Base-by-base conservation (phyloP, 2,329 filamentous ascomycete species). In the Teratosphaeria nubilosa region DNA sequence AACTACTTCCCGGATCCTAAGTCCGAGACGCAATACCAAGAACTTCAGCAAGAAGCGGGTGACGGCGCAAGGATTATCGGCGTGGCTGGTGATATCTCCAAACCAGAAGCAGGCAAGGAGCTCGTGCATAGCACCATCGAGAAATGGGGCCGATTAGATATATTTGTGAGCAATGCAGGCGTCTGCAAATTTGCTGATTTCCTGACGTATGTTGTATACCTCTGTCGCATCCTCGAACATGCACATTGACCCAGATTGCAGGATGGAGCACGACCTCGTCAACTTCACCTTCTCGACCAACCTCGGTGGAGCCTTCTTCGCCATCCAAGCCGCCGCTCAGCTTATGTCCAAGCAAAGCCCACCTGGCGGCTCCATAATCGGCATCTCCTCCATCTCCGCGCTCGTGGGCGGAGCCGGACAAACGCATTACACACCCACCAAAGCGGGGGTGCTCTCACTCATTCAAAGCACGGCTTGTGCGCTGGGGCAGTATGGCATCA, bases 171-270 rank as follows among this genome's bases (percentile, higher is more conserved):
- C 72, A 96, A 96, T 75, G 91, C 91, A 3, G 91, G 91, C 6
- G 82, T 96, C 59, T 96, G 90, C 78, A 82, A 88, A 63, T 96
- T 96, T 74, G 86, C 87, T 59, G 88, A 95, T 64, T 95, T 96
- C 69, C 75, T 96, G 25, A 84, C 86, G 81, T 85, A 66, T 22
- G 65, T 62, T 32, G 41, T 3, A 14, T 27, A 53, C 24, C 14
- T 13, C n/a, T 30, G 5, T n/a, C 41, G 22, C 20, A 14, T 20
- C 24, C 7, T 25, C 31, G 7, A 25, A 30, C 24, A 27, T 25
- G 41, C 48, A 22, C 53, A 22, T 9, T 55, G 51, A 53, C 51
- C 14, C n/a, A 27, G 22, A 37, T 32, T 16, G 27, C 58, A 84
- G 82, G 22, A 81, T 95, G 51, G 78, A 83, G 10, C 81, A 84